A percentile compares a stretch with the other conserved stretches of the same genome.
phyloP scores from a whole-genome alignment of 495 filamentous ascomycete species.

The Staphylotrichum longicolle region DNA sequence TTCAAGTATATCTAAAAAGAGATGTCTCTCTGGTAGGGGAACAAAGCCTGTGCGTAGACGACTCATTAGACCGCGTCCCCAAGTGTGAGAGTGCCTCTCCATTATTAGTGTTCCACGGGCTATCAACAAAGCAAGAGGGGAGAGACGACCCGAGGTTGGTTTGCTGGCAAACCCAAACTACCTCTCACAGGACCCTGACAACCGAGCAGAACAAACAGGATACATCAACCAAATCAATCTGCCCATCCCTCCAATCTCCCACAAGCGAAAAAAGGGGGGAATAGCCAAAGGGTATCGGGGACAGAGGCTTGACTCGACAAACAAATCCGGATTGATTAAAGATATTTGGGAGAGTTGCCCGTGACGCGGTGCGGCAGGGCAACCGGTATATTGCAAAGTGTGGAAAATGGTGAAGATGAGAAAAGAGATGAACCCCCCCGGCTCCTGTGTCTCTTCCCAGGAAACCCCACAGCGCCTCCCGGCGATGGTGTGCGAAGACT shows the following conservation, averaged over 20 bases:
- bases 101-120: too few relatives aligned
- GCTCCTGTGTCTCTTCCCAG: background rate
- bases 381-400: conserved; percentile 1
- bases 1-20: too few relatives aligned
- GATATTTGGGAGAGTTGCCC: background rate
- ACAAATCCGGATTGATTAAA: conserved; percentile 1
- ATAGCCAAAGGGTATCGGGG: conserved; percentile 3
- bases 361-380: background rate
- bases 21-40: too few relatives aligned
- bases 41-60: too few relatives aligned
- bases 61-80: too few relatives aligned
- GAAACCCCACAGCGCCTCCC: background rate
- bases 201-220: too few relatives aligned
- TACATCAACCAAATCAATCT: background rate
- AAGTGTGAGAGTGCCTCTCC: too few relatives aligned
- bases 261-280: background rate
- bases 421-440: background rate
- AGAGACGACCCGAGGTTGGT: too few relatives aligned
- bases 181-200: too few relatives aligned
- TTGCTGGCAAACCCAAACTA: too few relatives aligned
- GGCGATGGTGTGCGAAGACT: too few relatives aligned
- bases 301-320: background rate
- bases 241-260: background rate
- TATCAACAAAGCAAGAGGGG: too few relatives aligned
- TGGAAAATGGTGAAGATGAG: conserved; percentile 5